Conservation (phyloP, 805 yeast species). For the Ogataea kodamae region DNA sequence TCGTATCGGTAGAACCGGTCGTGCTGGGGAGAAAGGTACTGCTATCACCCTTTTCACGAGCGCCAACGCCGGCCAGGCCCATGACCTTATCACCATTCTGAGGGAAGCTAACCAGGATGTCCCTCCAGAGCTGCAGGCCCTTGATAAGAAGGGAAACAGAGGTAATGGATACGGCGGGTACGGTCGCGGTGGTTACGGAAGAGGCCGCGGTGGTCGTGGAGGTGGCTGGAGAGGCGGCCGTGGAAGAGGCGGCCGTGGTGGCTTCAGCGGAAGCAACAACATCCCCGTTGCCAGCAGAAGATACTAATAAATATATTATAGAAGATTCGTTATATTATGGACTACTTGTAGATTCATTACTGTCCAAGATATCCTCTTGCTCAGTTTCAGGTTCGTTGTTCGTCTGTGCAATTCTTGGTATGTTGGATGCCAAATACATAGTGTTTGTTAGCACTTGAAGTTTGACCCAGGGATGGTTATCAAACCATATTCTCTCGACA, state of each 20-base stretch:
- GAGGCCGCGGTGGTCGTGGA: constrained; percentile 45
- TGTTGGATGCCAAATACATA: constrained; percentile 17
- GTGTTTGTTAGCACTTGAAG: constrained; percentile 18
- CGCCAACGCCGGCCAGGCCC: constrained; percentile 83
- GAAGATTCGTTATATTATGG: no score
- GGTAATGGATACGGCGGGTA: constrained; percentile 55
- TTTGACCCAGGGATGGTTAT: constrained; percentile 21
- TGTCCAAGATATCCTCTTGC: neutral
- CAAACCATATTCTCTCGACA: constrained; percentile 18
- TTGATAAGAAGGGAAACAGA: constrained; percentile 72
- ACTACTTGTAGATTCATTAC: no score
- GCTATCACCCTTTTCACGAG: constrained; percentile 93
- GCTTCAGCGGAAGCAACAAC: constrained; percentile 42
- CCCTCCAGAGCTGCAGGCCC: constrained; percentile 74
- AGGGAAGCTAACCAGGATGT: constrained; percentile 92
- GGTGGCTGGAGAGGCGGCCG: constrained; percentile 38
- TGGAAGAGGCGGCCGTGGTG: constrained; percentile 28
- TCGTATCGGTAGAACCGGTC: constrained; percentile 98
- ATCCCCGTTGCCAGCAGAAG: constrained; percentile 48
- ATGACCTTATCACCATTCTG: constrained; percentile 83
- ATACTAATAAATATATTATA: constrained; percentile 20
- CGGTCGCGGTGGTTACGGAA: constrained; percentile 48
- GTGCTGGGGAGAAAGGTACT: constrained; percentile 96
- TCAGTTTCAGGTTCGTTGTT: constrained; percentile 1
- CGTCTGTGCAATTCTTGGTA: constrained; percentile 14